Percentiles rank a stretch among this genome's conserved stretches.
phyloP scores from a whole-genome alignment of 257 asterid species.

The Nicotiana knightiana region DNA sequence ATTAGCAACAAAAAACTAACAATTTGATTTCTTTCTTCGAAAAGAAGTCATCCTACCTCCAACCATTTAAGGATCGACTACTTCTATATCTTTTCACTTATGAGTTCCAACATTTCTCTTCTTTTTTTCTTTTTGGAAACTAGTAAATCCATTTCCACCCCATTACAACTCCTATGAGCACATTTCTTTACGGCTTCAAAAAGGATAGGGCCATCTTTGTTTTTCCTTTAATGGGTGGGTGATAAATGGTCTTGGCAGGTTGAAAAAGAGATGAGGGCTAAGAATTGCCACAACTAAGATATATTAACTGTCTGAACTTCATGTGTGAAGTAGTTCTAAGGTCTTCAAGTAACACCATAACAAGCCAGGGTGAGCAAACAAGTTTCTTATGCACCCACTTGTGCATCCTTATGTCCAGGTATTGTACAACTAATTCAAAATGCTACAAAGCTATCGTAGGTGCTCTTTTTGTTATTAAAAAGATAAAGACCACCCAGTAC shows the following conservation, averaged over 20 bases:
- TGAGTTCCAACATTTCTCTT: not conserved
- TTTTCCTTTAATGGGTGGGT: not conserved
- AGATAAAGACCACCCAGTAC: not conserved
- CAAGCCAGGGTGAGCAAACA: not conserved
- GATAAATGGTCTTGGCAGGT: not conserved
- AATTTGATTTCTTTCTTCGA: not conserved
- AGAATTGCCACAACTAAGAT: not conserved
- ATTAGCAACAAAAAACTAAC: not conserved
- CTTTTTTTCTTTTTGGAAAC: not conserved
- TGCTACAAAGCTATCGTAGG: not conserved
- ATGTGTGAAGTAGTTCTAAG: not conserved
- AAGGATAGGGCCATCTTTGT: not conserved
- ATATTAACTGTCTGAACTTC: not conserved
- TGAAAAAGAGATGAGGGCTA: not conserved
- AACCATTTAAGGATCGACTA: not conserved
- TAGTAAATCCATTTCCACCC: not conserved
- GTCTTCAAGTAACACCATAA: not conserved
- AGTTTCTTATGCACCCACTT: not conserved
- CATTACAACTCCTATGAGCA: not conserved
- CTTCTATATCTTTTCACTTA: not conserved
- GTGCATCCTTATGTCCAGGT: not conserved
- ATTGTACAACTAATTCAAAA: not conserved
- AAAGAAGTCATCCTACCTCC: not conserved
- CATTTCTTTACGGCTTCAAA: too few species aligned
- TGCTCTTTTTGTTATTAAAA: not conserved